These are phyloP conservation scores for Asterionellopsis glacialis DNA, from an alignment of 108 stramenopile species.

Conservation along the genomic window DNA sequence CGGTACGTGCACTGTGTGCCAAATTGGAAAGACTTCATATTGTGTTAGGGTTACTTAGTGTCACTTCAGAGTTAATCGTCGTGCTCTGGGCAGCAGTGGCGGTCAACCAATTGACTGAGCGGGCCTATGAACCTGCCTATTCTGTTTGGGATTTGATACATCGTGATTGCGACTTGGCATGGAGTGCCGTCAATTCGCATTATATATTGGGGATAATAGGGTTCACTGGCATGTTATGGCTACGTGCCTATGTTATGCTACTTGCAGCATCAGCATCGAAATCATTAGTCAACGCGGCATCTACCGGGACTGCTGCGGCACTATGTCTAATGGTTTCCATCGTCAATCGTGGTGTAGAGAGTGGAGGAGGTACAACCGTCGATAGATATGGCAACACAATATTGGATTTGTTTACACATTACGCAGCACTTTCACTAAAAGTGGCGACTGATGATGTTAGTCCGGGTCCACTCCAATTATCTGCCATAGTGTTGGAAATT, in stretches of 20 bases:
- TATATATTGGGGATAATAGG: constrained; percentile 38
- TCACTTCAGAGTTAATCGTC: constrained; percentile 15
- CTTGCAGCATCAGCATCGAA: constrained; percentile 8
- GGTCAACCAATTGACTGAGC: constrained; percentile 33
- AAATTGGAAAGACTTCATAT: constrained; percentile 3
- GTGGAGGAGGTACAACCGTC: constrained; percentile 22
- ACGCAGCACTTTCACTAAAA: constrained; percentile 14
- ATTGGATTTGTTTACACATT: constrained; percentile 16
- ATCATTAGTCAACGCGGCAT: constrained; percentile 16
- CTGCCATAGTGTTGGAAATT: too few species aligned
- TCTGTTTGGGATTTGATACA: constrained; percentile 38
- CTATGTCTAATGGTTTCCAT: constrained; percentile 30
- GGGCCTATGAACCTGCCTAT: constrained; percentile 7
- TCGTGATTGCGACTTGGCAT: constrained; percentile 32
- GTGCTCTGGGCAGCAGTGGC: constrained; percentile 32
- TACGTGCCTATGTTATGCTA: constrained; percentile 19
- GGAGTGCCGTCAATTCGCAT: constrained; percentile 39
- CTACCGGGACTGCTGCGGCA: constrained; percentile 18
- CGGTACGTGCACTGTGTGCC: background rate
- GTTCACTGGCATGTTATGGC: constrained; percentile 13
- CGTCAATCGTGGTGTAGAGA: constrained; percentile 33
- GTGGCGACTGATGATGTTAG: too few species aligned
- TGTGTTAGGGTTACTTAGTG: constrained; percentile 11
- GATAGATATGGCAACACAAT: constrained; percentile 26
- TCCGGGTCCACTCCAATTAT: too few species aligned